phyloP scores from a whole-genome alignment of 1,284 basidiomycete species.

The Phylloporus sp. region DNA sequence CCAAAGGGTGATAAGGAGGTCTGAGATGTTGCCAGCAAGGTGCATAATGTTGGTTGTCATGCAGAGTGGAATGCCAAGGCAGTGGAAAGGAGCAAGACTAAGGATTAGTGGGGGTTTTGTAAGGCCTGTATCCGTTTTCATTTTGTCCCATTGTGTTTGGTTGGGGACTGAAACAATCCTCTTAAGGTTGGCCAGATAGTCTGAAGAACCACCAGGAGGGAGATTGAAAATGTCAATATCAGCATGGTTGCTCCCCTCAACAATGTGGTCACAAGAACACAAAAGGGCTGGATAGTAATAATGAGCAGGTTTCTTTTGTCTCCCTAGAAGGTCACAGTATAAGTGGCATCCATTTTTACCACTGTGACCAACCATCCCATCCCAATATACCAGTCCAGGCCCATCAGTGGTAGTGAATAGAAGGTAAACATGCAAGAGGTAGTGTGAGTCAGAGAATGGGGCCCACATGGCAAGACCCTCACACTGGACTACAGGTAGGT shows the following conservation, averaged over 20 bases:
- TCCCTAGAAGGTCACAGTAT: slow-evolving; percentile 1
- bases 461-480: slow-evolving; percentile 8
- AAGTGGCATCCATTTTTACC: slow-evolving; percentile 8
- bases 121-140: slow-evolving; percentile 17
- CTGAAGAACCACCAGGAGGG: not conserved
- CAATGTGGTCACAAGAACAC: not conserved
- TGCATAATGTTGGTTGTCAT: slow-evolving; percentile 10
- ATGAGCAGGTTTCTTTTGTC: not conserved
- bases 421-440: not conserved
- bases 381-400: slow-evolving; percentile 1
- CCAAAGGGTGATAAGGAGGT: not conserved
- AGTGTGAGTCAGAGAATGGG: not conserved
- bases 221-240: slow-evolving; percentile 1
- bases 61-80: not conserved
- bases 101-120: slow-evolving; percentile 14
- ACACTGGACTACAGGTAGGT: not conserved
- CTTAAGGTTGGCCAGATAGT: slow-evolving; percentile 9
- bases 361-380: slow-evolving; percentile 12
- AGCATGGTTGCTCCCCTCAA: not conserved
- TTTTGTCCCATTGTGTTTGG: slow-evolving; percentile 1
- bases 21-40: not conserved
- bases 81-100: slow-evolving; percentile 10
- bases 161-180: not conserved
- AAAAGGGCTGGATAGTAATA: slow-evolving; percentile 5
- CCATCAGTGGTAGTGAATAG: slow-evolving; percentile 4